Conservation (phyloP, 352 stramenopile genomes). For the Phytophthora sansomeana region DNA sequence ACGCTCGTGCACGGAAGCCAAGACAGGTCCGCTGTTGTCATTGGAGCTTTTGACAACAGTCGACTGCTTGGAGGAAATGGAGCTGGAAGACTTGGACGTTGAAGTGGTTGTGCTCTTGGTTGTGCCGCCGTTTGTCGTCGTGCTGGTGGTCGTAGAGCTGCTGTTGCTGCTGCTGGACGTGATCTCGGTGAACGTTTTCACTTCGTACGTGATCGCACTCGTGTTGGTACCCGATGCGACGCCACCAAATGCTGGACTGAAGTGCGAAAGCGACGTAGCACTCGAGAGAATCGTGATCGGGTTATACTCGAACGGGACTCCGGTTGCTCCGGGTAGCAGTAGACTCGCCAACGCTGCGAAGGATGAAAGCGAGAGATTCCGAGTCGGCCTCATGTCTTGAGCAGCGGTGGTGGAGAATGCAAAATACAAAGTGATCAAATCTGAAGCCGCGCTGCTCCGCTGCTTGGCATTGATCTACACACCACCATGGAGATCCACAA, state of each 20-base stretch:
- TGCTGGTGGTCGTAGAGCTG: slow-evolving; percentile 21
- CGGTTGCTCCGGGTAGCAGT: slow-evolving; percentile 17
- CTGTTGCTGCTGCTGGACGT: slow-evolving; percentile 23
- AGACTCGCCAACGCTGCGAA: slow-evolving; percentile 18
- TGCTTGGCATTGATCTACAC: slow-evolving; percentile 1
- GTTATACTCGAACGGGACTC: slow-evolving; percentile 43
- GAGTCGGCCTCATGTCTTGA: slow-evolving; percentile 28
- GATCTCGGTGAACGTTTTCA: slow-evolving; percentile 27
- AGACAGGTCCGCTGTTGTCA: slow-evolving; percentile 2
- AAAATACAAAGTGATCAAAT: slow-evolving; percentile 27
- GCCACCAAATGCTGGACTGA: slow-evolving; percentile 36
- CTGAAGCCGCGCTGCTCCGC: not conserved
- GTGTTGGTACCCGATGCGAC: slow-evolving; percentile 19
- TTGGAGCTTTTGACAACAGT: slow-evolving; percentile 25
- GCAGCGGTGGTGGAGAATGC: slow-evolving; percentile 20
- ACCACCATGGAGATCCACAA: not conserved
- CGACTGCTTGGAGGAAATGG: slow-evolving; percentile 28
- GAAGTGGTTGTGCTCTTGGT: slow-evolving; percentile 18
- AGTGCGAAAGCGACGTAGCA: slow-evolving; percentile 37
- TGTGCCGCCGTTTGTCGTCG: slow-evolving; percentile 15
- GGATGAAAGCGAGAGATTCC: slow-evolving; percentile 14
- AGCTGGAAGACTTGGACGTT: slow-evolving; percentile 13
- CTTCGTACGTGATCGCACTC: slow-evolving; percentile 30
- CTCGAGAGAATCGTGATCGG: slow-evolving; percentile 36
- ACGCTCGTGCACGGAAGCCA: slow-evolving; percentile 11